Conservation (phyloP, 1,139 yeast genomes). For the Kodamaea sp. region DNA sequence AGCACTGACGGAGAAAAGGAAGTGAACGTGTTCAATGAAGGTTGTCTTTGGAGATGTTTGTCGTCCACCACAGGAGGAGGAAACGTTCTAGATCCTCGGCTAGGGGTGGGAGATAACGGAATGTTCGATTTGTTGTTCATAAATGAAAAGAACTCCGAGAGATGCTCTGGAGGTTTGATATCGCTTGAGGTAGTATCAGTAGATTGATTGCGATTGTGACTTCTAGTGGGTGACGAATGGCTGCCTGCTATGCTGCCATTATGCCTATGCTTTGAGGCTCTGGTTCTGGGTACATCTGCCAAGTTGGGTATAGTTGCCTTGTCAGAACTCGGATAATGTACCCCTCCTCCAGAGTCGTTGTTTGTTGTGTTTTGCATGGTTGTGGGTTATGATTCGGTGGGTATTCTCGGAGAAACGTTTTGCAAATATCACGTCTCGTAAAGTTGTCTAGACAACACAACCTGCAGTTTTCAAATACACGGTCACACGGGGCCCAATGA, state of each 20-base stretch:
- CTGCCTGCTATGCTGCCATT: background rate
- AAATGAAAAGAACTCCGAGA: constrained; percentile 56
- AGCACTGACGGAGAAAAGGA: constrained; percentile 53
- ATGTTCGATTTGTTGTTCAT: constrained; percentile 33
- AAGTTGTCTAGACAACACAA: too few species aligned
- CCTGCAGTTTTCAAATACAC: too few species aligned
- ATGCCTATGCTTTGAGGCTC: background rate
- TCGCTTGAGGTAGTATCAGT: constrained; percentile 1
- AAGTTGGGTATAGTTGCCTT: background rate
- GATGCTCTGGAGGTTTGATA: constrained; percentile 46
- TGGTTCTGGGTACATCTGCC: background rate
- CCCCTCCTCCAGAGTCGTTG: background rate
- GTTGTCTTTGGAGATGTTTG: constrained; percentile 23
- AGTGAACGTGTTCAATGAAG: constrained; percentile 36
- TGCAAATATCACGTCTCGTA: too few species aligned
- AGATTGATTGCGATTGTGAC: too few species aligned
- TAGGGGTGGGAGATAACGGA: constrained; percentile 11
- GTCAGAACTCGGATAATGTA: background rate
- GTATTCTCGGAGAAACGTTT: too few species aligned
- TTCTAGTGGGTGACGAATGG: background rate
- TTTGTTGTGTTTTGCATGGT: background rate
- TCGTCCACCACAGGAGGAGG: constrained; percentile 10
- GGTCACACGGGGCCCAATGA: too few species aligned
- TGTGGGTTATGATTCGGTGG: too few species aligned
- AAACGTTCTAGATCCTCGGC: constrained; percentile 8